Conservation (phyloP, 106 monocot species). For the Chionographis japonica region DNA sequence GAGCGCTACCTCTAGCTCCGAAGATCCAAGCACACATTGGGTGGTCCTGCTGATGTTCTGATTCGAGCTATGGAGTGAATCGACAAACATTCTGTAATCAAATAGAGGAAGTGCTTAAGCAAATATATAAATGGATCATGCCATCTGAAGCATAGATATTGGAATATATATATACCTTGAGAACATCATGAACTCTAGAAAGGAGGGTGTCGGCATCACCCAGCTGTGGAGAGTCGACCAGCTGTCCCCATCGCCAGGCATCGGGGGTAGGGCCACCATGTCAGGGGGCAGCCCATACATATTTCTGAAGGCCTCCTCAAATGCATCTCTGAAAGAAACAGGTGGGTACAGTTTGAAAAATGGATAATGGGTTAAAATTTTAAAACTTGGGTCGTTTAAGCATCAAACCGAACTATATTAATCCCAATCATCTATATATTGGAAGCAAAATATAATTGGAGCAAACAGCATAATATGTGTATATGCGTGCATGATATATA, state of each 20-base stretch:
- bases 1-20: conserved; percentile 57
- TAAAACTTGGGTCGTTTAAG: too few species aligned
- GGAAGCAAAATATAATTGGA: too few species aligned
- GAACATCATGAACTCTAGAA: conserved; percentile 89
- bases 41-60: conserved; percentile 19
- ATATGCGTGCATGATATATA: too few species aligned
- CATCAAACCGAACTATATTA: too few species aligned
- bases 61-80: conserved; percentile 67
- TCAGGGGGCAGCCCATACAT: conserved; percentile 64
- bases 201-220: conserved; percentile 96
- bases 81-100: conserved; percentile 70
- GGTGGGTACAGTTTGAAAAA: too few species aligned
- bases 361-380: too few species aligned
- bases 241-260: conserved; percentile 58
- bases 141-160: background rate
- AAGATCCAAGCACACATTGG: conserved; percentile 68
- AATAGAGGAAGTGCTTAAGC: conserved; percentile 1
- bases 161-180: conserved; percentile 48
- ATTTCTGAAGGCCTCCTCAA: conserved; percentile 58
- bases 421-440: too few species aligned
- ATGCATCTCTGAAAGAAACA: conserved; percentile 37
- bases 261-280: conserved; percentile 62
- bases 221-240: conserved; percentile 94
- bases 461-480: too few species aligned
- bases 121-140: background rate